Percentiles rank a stretch among this genome's conserved stretches.
These are phyloP conservation scores for Pichia californica DNA, from an alignment of 805 yeast species.

Conservation along the genomic window DNA sequence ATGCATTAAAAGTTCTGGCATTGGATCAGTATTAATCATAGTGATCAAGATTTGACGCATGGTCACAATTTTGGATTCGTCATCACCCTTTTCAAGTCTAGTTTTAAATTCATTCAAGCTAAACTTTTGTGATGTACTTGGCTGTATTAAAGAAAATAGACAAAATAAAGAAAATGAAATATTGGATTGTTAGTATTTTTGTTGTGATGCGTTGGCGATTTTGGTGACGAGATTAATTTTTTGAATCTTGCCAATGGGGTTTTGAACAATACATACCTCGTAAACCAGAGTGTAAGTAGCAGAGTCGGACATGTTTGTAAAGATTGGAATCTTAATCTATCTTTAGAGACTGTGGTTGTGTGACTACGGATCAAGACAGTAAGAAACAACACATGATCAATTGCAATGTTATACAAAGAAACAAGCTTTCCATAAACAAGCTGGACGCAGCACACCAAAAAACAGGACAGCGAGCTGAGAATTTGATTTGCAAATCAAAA, in stretches of 20 bases:
- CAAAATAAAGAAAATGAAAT: not conserved
- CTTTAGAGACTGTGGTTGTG: not conserved
- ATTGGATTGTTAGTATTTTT: not conserved
- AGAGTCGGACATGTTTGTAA: not conserved
- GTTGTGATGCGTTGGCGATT: too few species aligned
- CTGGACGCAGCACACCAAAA: too few species aligned
- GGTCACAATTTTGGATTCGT: conserved; percentile 78
- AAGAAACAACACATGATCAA: too few species aligned
- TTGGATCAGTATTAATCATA: conserved; percentile 86
- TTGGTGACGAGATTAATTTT: too few species aligned
- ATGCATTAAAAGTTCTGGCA: conserved; percentile 93
- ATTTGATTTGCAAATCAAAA: too few species aligned
- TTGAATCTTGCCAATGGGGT: too few species aligned
- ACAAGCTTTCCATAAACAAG: too few species aligned
- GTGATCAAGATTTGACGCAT: conserved; percentile 83
- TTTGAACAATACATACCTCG: not conserved
- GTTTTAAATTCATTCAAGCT: conserved; percentile 68
- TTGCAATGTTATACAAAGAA: too few species aligned
- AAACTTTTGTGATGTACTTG: conserved; percentile 55
- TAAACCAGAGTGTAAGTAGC: conserved; percentile 12
- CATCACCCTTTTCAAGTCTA: conserved; percentile 81
- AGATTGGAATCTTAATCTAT: too few species aligned
- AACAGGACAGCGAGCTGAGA: too few species aligned
- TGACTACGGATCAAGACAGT: too few species aligned
- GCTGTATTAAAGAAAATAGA: conserved; percentile 26